Evolutionary conservation across 2,329 filamentous ascomycete species (phyloP), one percentile per base, ranked within the genome.

Genomic region (Sarocladium oryzae): DNA sequence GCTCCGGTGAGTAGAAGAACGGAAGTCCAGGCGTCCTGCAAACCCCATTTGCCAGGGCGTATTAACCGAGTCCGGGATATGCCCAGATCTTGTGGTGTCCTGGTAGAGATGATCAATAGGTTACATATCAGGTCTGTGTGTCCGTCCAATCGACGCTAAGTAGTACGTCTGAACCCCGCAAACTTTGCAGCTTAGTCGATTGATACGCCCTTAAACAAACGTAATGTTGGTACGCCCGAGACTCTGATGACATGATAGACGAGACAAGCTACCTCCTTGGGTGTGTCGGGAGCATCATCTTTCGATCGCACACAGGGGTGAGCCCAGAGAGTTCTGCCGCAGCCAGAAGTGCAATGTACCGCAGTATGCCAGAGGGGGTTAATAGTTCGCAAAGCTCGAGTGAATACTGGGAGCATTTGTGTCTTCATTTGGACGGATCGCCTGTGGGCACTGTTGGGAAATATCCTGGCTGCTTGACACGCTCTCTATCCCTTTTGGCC

Each of bases 391-490:
- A 13, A 30, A 7, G 13, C 28, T 7, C 7, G 28, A 30, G 28
- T n/a, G n/a, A n/a, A n/a, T n/a, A n/a, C n/a, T n/a, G n/a, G n/a
- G 30, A 16, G 18, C n/a, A n/a, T 28, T 30, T 10, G 13, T 30
- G 15, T 32, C 26, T 28, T 52, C 50, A 64, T 53, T 57, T 61
- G 54, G 63, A 67, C 1, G 77, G 78, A 7, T 72, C 61, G 36
- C 78, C 79, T 49, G 81, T 86, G 2, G 92, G 92, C 1, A 93
- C 89, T 37, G 88, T 86, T 1, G 93, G 93, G 62, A 97, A 97
- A 53, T 86, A 81, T 23, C 77, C 80, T 1, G 89, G 88, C 62
- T 90, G 86, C 56, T 81, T 85, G 54, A 95, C 67, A 40, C 89
- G 81, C 65, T 96, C 89, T 38, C 85, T 82, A 61, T 92, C 93